Conservation (phyloP, 1,284 basidiomycete genomes). For the Ganoderma meredithae region DNA sequence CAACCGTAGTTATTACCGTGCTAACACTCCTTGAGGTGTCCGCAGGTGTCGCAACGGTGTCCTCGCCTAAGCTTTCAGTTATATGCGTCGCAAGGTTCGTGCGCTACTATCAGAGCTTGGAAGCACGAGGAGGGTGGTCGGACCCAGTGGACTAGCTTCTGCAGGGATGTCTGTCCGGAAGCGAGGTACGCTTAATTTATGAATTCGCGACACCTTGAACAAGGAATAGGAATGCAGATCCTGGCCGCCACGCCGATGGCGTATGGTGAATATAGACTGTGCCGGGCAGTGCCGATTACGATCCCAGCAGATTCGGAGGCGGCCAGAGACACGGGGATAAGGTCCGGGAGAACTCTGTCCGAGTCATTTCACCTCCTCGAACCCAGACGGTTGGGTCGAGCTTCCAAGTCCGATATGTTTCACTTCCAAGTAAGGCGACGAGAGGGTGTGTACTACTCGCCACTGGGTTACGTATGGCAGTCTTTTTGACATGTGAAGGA, state of each 20-base stretch:
- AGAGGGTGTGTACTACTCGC: background rate
- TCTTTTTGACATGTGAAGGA: background rate
- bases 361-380: background rate
- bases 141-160: background rate
- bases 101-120: constrained; percentile 45
- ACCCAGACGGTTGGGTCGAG: background rate
- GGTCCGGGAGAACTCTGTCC: background rate
- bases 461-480: background rate
- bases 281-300: background rate
- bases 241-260: background rate
- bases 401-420: background rate
- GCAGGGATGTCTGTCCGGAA: background rate
- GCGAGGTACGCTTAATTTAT: background rate
- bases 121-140: constrained; percentile 30
- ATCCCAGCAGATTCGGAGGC: background rate
- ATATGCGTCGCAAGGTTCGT: constrained; percentile 45
- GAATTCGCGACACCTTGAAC: background rate
- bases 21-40: background rate
- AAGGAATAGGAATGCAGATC: background rate
- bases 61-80: constrained; percentile 55
- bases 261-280: background rate
- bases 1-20: background rate
- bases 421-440: background rate
- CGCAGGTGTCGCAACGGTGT: constrained; percentile 37
- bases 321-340: background rate